Percentiles rank a stretch among this genome's conserved stretches.
Evolutionary conservation across 1,284 basidiomycete species (phyloP).

Genomic region (Puccinia coronata): DNA sequence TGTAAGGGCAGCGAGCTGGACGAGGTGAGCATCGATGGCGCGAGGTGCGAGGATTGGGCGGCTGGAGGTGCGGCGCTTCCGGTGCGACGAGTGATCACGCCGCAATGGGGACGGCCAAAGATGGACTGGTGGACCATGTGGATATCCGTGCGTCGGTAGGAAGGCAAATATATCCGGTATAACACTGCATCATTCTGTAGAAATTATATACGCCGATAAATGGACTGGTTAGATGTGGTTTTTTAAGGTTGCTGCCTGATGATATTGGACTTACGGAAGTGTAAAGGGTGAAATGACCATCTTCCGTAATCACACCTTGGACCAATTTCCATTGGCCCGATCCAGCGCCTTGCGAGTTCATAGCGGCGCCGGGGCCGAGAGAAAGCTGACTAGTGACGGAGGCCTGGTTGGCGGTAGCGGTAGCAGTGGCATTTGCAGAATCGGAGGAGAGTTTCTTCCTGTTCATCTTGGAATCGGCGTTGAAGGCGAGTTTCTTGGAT

Average conservation of each 20-base stretch:
- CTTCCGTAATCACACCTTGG: slow-evolving; percentile 42
- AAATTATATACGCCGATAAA: background rate
- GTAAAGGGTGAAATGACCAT: slow-evolving; percentile 46
- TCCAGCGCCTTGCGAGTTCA: slow-evolving; percentile 32
- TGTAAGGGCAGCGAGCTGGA: slow-evolving; percentile 25
- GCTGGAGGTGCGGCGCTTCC: background rate
- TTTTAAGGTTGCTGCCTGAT: too few relatives aligned
- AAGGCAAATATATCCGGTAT: slow-evolving; percentile 40
- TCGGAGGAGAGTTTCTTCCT: slow-evolving; percentile 12
- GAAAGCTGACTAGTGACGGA: slow-evolving; percentile 50
- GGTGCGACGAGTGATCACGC: slow-evolving; percentile 29
- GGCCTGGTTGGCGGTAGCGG: slow-evolving; percentile 52
- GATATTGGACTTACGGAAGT: slow-evolving; percentile 3
- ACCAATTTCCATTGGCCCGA: slow-evolving; percentile 45
- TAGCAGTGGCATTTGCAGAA: background rate
- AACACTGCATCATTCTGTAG: slow-evolving; percentile 28
- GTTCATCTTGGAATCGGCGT: background rate
- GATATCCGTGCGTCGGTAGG: slow-evolving; percentile 46
- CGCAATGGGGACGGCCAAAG: slow-evolving; percentile 46
- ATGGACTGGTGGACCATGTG: slow-evolving; percentile 50
- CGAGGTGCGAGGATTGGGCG: slow-evolving; percentile 34
- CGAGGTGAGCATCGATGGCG: slow-evolving; percentile 11
- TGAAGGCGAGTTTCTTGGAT: slow-evolving; percentile 5
- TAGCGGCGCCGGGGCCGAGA: slow-evolving; percentile 38
- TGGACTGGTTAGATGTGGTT: background rate